phyloP scores from a whole-genome alignment of 2,329 filamentous ascomycete genomes.

The Ceratocystis alfenasii region DNA sequence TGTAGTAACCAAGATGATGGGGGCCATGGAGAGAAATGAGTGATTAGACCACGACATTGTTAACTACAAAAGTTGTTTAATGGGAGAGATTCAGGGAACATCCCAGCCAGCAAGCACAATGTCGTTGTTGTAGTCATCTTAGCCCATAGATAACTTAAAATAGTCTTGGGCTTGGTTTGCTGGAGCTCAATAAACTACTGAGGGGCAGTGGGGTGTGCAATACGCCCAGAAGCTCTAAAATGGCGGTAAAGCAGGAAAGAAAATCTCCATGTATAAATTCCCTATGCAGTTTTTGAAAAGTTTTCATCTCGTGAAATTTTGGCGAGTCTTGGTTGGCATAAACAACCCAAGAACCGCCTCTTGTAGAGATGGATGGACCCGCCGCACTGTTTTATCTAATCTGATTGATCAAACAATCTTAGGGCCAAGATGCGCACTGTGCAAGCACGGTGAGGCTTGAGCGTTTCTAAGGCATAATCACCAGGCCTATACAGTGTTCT shows the following conservation, averaged over 20 bases:
- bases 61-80: not conserved
- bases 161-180: not conserved
- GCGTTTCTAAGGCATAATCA: no score
- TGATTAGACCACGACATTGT: conserved; percentile 1
- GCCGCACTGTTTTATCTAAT: conserved; percentile 17
- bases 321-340: not conserved
- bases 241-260: not conserved
- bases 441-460: not conserved
- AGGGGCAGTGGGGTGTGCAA: not conserved
- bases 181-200: not conserved
- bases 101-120: conserved; percentile 10
- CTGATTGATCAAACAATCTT: conserved; percentile 15
- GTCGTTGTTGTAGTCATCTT: conserved; percentile 1
- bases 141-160: not conserved
- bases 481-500: no score
- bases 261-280: not conserved
- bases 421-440: not conserved
- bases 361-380: not conserved
- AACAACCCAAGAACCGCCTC: not conserved
- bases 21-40: not conserved
- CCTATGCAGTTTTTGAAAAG: not conserved
- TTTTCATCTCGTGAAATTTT: not conserved
- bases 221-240: not conserved
- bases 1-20: not conserved
- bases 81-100: conserved; percentile 12